Evolutionary conservation across 208 protist species (phyloP).

Genomic region (Leishmania turanica): DNA sequence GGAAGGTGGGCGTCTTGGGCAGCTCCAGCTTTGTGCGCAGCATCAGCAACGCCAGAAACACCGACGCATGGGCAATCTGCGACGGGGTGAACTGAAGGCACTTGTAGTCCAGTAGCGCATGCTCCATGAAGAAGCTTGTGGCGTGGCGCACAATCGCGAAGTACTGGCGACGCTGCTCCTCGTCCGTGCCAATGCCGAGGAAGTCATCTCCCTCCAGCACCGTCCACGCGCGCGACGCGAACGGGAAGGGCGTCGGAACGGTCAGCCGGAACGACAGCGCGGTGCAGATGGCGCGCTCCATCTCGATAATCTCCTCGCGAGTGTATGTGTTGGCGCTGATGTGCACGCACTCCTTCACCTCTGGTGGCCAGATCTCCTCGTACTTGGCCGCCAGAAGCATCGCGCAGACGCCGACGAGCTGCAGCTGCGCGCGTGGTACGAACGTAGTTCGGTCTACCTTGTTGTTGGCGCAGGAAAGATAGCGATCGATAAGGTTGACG

Average conservation of each 20-base stretch:
- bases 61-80: constrained; percentile 89
- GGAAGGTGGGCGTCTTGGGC: constrained; percentile 16
- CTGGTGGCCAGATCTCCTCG: constrained; percentile 95
- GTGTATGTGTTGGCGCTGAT: constrained; percentile 95
- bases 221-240: constrained; percentile 78
- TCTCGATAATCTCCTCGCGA: constrained; percentile 88
- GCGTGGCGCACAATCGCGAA: constrained; percentile 57
- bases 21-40: constrained; percentile 53
- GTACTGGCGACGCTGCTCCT: constrained; percentile 45
- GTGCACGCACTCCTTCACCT: constrained; percentile 94
- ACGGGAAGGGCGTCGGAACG: constrained; percentile 84
- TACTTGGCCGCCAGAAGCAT: constrained; percentile 94
- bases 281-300: constrained; percentile 89
- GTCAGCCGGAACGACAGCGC: constrained; percentile 90
- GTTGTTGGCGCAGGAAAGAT: constrained; percentile 80
- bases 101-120: constrained; percentile 87
- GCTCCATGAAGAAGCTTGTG: constrained; percentile 88
- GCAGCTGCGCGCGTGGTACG: constrained; percentile 89
- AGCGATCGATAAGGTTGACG: constrained; percentile 97
- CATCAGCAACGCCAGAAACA: constrained; percentile 89
- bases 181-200: constrained; percentile 29
- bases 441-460: constrained; percentile 56
- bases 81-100: constrained; percentile 94
- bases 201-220: constrained; percentile 73
- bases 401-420: constrained; percentile 95